Base-by-base conservation (phyloP, 352 stramenopile genomes). In the Phytopythium helicoides region DNA sequence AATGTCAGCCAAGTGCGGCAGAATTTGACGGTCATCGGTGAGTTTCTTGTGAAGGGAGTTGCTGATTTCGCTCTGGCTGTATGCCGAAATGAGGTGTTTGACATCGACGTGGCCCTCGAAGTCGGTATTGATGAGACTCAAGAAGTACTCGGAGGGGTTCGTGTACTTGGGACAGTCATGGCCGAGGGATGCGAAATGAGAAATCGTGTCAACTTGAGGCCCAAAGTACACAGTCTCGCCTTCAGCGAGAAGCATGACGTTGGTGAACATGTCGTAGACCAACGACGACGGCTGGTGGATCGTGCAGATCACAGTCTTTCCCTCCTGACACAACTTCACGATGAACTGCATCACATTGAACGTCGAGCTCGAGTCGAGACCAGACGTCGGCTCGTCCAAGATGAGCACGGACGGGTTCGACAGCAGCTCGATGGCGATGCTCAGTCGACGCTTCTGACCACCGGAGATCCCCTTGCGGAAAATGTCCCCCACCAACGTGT, bases 341-440 rank as follows among this genome's bases (percentile, higher is more conserved):
- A 92, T 71, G 21, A 78, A 56, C 22, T 92, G 65, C 62, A 98
- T 96, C 5, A 98, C 85, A 45, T 78, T 78, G 23, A 88, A 70
- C 14, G 93, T 89, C 19, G 91, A 87, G 6, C 78, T 89, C 16
- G 84, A 76, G 65, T 98, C 95, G 16, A 98, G 70, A 0, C 91
- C 89, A 8, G 74, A 94, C 0, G 93, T 98, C 2, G 95, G 93
- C 53, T 98, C 96, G 53, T 98, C 95, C 21, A 99, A 68, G 21
- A 99, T 85, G 31, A 99, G 58, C 28, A 98, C 68, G n/a, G 94
- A 90, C 46, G 96, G 96, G 54, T 98, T 96, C 0, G 89, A 84
- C 0, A 97, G 83, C 35, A 99, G 64, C 68, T 99, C 93, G 15
- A 97, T 64, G 4, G 81, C 96, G 55, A 98, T 98, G 1, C 86